These are phyloP conservation scores for Zygoascus biomembranicola DNA, from an alignment of 805 yeast species.

Conservation along the genomic window DNA sequence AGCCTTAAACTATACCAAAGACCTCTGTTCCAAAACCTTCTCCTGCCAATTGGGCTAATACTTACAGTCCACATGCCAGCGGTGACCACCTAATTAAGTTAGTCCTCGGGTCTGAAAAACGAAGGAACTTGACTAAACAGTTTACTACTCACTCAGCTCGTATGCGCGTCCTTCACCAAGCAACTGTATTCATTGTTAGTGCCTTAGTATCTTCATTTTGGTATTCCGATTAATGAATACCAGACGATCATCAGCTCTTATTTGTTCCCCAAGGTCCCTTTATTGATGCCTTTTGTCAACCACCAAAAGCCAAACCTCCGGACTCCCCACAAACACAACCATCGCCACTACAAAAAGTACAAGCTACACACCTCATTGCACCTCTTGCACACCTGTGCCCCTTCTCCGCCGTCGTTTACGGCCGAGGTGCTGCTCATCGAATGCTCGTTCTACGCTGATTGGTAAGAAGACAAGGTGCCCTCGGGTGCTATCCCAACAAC, in stretches of 20 bases:
- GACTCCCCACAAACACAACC: too few species aligned
- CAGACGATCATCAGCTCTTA: too few species aligned
- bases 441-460: background rate
- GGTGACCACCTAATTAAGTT: constrained; percentile 54
- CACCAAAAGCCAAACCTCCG: too few species aligned
- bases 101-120: background rate
- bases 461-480: background rate
- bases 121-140: background rate
- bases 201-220: constrained; percentile 1
- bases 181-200: constrained; percentile 24
- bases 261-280: too few species aligned
- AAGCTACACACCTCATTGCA: constrained; percentile 3
- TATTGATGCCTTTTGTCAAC: too few species aligned
- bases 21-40: too few species aligned
- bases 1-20: too few species aligned
- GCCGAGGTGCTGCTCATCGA: background rate
- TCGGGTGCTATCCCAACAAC: too few species aligned
- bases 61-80: constrained; percentile 88
- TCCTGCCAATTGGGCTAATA: background rate
- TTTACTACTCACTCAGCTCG: constrained; percentile 44
- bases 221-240: too few species aligned
- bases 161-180: constrained; percentile 90
- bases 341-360: too few species aligned
- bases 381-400: constrained; percentile 12
- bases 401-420: background rate